A percentile compares a stretch with the other conserved stretches of the same genome.
phyloP scores from a whole-genome alignment of 768 basidiomycete species.

The Amanita rimosa region DNA sequence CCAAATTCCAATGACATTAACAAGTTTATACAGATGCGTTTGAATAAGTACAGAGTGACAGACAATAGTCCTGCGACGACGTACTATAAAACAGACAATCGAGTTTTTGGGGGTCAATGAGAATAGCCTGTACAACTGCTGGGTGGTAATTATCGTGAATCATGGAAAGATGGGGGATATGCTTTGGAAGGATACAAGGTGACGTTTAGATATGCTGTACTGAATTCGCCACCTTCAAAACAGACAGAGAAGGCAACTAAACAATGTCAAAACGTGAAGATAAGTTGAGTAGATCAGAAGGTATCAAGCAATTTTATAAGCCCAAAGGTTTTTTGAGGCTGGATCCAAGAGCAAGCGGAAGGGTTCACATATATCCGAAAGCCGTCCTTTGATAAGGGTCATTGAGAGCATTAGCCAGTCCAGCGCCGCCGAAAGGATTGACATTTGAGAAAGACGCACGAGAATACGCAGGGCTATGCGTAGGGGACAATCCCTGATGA shows the following conservation, averaged over 20 bases:
- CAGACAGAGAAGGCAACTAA: slow-evolving; percentile 29
- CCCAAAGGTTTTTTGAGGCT: slow-evolving; percentile 14
- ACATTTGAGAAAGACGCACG: slow-evolving; percentile 38
- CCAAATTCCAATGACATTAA: slow-evolving; percentile 25
- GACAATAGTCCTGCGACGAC: slow-evolving; percentile 50
- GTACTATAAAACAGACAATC: slow-evolving; percentile 64
- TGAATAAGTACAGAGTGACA: slow-evolving; percentile 67
- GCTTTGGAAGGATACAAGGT: slow-evolving; percentile 62
- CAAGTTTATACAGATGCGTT: slow-evolving; percentile 43
- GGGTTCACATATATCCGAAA: slow-evolving; percentile 71
- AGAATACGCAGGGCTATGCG: slow-evolving; percentile 49
- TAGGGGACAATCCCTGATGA: slow-evolving; percentile 51
- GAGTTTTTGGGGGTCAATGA: slow-evolving; percentile 33
- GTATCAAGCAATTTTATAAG: slow-evolving; percentile 19
- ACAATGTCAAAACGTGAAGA: slow-evolving; percentile 28
- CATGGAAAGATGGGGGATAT: slow-evolving; percentile 43
- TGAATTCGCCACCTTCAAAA: slow-evolving; percentile 23
- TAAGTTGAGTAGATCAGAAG: slow-evolving; percentile 30
- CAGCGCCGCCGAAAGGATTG: slow-evolving; percentile 42
- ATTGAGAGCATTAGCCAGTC: slow-evolving; percentile 40
- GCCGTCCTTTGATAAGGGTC: slow-evolving; percentile 69
- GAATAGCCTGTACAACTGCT: slow-evolving; percentile 53
- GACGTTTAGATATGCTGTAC: slow-evolving; percentile 22
- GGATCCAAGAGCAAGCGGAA: slow-evolving; percentile 12
- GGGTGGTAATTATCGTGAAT: slow-evolving; percentile 32